Base-by-base conservation (phyloP, 2,329 filamentous ascomycete species). In the Tolypocladium inflatum region DNA sequence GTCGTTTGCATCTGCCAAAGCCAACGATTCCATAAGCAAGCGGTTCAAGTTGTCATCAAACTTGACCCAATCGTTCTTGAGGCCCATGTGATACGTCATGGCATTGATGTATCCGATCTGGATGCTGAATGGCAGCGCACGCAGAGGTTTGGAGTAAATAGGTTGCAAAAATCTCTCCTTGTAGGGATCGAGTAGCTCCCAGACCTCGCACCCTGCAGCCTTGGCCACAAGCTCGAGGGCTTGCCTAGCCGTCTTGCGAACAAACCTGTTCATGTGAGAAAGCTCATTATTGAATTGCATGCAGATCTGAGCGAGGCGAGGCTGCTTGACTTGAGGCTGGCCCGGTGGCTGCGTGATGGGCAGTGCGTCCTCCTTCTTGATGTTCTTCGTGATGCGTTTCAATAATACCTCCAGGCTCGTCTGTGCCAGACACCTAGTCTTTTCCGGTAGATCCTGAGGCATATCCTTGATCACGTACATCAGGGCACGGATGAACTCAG, bases 101-200 rank as follows among this genome's bases (percentile, higher is more conserved):
- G 94, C 94, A 70, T 99, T 95, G 64, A 99, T 97, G 68, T 96
- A 97, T 4, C 94, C 95, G 64, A 99, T 99, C 74, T 99, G 95
- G 3, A 91, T 93, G 6, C 90, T 82, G 68, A 99, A 99, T 0
- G 94, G 94, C 61, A 99, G 77, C 0, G 94, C 95, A 61, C 94
- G 84, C 23, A 99, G 75, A 17, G 94, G 94, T 71, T 99, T 99
- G 64, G 90, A 90, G 76, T 94, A 99, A 54, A 99, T 97, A 0
- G 92, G 91, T 60, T 87, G 82, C n/a, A 97, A 78, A 41, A 97
- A 81, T 38, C 91, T 83, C 59, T 97, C 92, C 72, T 94, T 96
- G 66, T 96, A 90, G 1, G 92, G 92, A 63, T 89, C 85, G 43
- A 99, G 83, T 43, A 99, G 78, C 72, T 97, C 92, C 77, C 91